These are phyloP conservation scores for Cordyceps farinosa DNA, from an alignment of 2,329 filamentous ascomycete species.

Conservation along the genomic window DNA sequence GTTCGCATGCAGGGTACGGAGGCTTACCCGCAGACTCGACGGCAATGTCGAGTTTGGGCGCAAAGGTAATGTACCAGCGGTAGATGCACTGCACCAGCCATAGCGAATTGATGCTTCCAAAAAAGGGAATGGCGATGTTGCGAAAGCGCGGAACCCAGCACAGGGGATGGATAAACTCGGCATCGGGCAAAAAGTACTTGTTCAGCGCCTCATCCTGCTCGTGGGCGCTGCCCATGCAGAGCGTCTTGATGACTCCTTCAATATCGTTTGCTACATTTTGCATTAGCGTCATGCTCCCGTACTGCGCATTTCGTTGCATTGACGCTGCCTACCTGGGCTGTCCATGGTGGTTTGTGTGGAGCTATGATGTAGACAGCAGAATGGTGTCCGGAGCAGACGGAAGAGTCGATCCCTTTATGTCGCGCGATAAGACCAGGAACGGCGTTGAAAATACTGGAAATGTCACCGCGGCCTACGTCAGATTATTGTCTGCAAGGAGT, in stretches of 20 bases:
- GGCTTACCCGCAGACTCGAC: constrained; percentile 56
- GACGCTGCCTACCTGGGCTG: constrained; percentile 37
- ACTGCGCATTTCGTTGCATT: background rate
- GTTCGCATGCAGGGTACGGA: background rate
- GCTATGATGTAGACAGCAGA: background rate
- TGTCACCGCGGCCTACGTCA: background rate
- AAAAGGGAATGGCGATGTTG: constrained; percentile 38
- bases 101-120: constrained; percentile 55
- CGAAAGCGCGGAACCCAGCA: constrained; percentile 62
- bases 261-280: constrained; percentile 44
- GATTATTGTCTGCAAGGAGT: background rate
- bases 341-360: constrained; percentile 32
- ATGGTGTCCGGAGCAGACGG: background rate
- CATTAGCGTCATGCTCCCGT: background rate
- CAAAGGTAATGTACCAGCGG: constrained; percentile 80
- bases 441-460: background rate
- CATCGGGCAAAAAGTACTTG: constrained; percentile 68
- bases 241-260: constrained; percentile 58
- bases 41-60: constrained; percentile 64
- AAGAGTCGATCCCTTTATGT: background rate
- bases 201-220: constrained; percentile 64
- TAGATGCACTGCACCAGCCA: constrained; percentile 67
- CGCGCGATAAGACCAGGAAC: background rate
- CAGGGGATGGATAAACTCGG: constrained; percentile 75
- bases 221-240: constrained; percentile 64